A percentile compares a stretch with the other conserved stretches of the same genome.
Conservation (phyloP, 2,329 filamentous ascomycete genomes). For the Xylariaceae sp. region DNA sequence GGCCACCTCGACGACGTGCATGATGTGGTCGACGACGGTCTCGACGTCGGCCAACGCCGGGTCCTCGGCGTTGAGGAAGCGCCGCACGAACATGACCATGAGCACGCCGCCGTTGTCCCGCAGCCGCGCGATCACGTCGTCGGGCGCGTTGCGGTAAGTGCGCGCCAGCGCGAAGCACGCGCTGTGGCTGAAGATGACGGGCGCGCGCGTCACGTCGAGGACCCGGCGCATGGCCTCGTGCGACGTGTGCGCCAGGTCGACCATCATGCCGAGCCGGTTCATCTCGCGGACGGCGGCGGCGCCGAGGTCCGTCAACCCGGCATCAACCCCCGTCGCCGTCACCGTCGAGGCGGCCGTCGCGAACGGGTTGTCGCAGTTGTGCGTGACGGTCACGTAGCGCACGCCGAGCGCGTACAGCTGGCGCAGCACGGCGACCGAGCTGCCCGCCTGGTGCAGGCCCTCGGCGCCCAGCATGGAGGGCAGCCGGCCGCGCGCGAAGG, state of each 20-base stretch:
- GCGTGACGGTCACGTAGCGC: constrained; percentile 59
- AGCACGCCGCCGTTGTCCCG: constrained; percentile 13
- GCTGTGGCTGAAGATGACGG: constrained; percentile 60
- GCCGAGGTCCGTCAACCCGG: constrained; percentile 48
- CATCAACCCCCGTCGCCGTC: constrained; percentile 14
- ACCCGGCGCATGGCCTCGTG: constrained; percentile 57
- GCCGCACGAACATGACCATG: constrained; percentile 12
- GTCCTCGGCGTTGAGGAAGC: constrained; percentile 11
- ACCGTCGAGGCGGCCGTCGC: constrained; percentile 25
- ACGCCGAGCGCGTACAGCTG: constrained; percentile 55
- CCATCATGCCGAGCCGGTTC: constrained; percentile 62
- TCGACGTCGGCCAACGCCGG: constrained; percentile 10
- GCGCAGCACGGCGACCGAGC: constrained; percentile 49
- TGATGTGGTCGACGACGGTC: constrained; percentile 24
- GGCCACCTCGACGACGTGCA: constrained; percentile 19
- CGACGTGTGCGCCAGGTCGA: constrained; percentile 58
- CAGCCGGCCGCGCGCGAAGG: constrained; percentile 34
- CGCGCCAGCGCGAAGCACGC: constrained; percentile 51
- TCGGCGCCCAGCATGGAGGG: constrained; percentile 54
- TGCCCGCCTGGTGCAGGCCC: constrained; percentile 57
- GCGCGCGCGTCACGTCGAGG: constrained; percentile 40
- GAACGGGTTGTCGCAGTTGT: constrained; percentile 61
- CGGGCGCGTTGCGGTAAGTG: constrained; percentile 53
- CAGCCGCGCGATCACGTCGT: constrained; percentile 12
- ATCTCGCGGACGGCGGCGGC: constrained; percentile 51